phyloP scores from a whole-genome alignment of 2,329 filamentous ascomycete species.

The Trichoderma hamatum region DNA sequence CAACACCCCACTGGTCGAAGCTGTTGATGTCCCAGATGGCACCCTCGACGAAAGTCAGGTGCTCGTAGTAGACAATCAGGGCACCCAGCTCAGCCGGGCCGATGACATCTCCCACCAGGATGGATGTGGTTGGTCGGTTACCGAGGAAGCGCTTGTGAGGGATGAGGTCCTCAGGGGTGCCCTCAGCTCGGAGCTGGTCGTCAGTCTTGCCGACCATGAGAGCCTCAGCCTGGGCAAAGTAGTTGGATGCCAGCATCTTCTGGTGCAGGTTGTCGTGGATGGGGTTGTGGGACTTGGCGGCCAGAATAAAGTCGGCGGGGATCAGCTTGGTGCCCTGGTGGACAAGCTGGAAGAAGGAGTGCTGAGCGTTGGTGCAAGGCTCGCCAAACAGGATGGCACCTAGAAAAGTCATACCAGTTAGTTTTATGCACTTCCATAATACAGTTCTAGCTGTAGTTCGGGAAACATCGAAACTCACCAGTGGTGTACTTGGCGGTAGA shows the following conservation, averaged over 20 bases:
- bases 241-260: constrained; percentile 92
- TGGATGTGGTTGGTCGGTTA: constrained; percentile 94
- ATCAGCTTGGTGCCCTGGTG: constrained; percentile 99
- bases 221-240: constrained; percentile 85
- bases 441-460: too few species aligned
- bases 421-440: constrained; percentile 5
- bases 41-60: constrained; percentile 96
- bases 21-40: constrained; percentile 99
- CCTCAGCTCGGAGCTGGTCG: constrained; percentile 77
- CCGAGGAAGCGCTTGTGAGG: constrained; percentile 99
- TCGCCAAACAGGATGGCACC: constrained; percentile 94
- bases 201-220: constrained; percentile 90
- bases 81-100: constrained; percentile 92
- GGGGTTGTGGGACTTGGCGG: constrained; percentile 95
- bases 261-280: constrained; percentile 92
- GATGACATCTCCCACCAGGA: constrained; percentile 86
- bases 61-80: constrained; percentile 98
- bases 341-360: constrained; percentile 99
- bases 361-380: constrained; percentile 97
- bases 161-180: constrained; percentile 72
- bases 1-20: constrained; percentile 99
- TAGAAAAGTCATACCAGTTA: constrained; percentile 32
- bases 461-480: constrained; percentile 44
- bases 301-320: constrained; percentile 96
- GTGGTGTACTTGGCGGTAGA: constrained; percentile 97